Evolutionary conservation across 495 filamentous ascomycete genomes (phyloP).

Genomic region (Penicillium macrosclerotiorum): DNA sequence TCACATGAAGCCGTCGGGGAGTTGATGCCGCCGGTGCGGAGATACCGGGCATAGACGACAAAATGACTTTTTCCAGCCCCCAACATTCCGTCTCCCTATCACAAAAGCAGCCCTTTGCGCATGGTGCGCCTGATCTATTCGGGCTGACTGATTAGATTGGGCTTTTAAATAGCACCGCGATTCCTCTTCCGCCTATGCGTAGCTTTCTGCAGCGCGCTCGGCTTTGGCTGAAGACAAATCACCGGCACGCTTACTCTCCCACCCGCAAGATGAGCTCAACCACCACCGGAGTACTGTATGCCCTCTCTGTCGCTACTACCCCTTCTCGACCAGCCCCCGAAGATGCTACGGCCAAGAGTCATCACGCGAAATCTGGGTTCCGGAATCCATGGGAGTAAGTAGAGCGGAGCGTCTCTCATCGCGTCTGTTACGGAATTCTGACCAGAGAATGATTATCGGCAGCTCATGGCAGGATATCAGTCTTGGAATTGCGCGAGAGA

Average conservation of each 20-base stretch:
- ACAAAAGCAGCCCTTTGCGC: conserved; percentile 1
- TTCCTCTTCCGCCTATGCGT: conserved; percentile 28
- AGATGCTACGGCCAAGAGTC: conserved; percentile 51
- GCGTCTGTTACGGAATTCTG: conserved; percentile 9
- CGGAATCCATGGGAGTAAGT: conserved; percentile 58
- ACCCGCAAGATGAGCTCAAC: conserved; percentile 40
- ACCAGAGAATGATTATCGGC: conserved; percentile 4
- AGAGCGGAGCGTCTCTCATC: too few species aligned
- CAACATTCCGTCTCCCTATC: conserved; percentile 8
- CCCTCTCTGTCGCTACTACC: conserved; percentile 49
- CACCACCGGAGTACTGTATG: conserved; percentile 52
- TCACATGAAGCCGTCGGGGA: conserved; percentile 10
- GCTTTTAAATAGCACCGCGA: conserved; percentile 5
- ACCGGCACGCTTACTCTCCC: conserved; percentile 9
- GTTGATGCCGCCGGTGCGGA: conserved; percentile 13
- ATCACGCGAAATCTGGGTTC: conserved; percentile 61
- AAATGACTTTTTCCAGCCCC: conserved; percentile 2
- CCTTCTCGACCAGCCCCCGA: conserved; percentile 48
- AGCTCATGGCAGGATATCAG: conserved; percentile 37
- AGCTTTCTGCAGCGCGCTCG: conserved; percentile 23
- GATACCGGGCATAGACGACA: conserved; percentile 15
- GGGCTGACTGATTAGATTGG: too few species aligned
- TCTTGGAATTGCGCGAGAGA: conserved; percentile 11
- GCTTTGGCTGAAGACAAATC: conserved; percentile 4
- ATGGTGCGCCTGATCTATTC: conserved; percentile 1